Conservation (phyloP, 345 rosid species). For the Trapa bicornis region DNA sequence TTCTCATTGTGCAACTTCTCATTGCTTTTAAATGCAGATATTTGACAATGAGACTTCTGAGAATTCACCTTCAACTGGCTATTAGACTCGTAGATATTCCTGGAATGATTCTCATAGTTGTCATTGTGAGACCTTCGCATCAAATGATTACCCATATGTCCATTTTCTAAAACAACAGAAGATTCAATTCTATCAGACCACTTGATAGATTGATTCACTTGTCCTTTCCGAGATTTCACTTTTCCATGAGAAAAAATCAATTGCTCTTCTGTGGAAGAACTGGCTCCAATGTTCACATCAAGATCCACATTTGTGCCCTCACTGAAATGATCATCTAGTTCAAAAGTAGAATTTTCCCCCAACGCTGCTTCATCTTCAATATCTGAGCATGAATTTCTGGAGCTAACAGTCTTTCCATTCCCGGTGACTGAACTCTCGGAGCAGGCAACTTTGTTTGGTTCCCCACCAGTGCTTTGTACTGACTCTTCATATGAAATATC, state of each 20-base stretch:
- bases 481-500: conserved; percentile 31
- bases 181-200: conserved; percentile 51
- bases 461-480: conserved; percentile 28
- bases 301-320: conserved; percentile 32
- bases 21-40: conserved; percentile 31
- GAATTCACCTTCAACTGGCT: conserved; percentile 38
- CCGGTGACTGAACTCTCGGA: conserved; percentile 30
- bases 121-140: conserved; percentile 48
- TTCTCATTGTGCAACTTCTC: conserved; percentile 49
- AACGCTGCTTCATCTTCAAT: conserved; percentile 25
- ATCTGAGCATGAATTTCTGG: conserved; percentile 47
- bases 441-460: conserved; percentile 23
- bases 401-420: conserved; percentile 29
- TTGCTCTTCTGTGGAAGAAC: conserved; percentile 35
- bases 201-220: conserved; percentile 34
- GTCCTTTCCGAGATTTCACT: conserved; percentile 38
- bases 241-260: conserved; percentile 39
- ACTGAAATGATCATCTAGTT: conserved; percentile 26
- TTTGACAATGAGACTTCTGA: conserved; percentile 36
- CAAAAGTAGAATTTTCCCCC: conserved; percentile 21
- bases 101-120: conserved; percentile 33
- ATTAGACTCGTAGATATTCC: conserved; percentile 37
- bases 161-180: conserved; percentile 35
- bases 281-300: conserved; percentile 34
- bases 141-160: conserved; percentile 27